Evolutionary conservation across 257 asterid species (phyloP).

Genomic region (Solanum chmielewskii): DNA sequence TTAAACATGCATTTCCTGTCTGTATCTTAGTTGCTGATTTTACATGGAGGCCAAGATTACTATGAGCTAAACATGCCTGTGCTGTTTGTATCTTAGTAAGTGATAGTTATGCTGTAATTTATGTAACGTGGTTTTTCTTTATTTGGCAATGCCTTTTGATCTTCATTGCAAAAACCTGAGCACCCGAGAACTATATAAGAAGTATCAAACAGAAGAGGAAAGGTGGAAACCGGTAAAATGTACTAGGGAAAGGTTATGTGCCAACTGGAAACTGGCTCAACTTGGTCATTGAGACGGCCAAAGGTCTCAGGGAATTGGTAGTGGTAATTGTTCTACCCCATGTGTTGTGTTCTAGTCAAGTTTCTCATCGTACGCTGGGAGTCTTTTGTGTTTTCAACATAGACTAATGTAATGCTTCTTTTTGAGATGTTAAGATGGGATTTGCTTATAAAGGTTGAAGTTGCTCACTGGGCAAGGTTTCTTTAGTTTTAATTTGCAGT

Average conservation of each 20-base stretch:
- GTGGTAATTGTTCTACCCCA: neutral
- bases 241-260: neutral
- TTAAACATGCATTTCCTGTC: neutral
- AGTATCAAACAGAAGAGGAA: neutral
- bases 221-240: neutral
- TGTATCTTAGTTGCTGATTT: neutral
- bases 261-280: neutral
- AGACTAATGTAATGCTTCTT: neutral
- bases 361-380: neutral
- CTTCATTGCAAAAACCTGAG: neutral
- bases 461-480: neutral
- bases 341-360: neutral
- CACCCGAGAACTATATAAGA: neutral
- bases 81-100: neutral
- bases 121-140: neutral
- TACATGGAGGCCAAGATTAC: neutral
- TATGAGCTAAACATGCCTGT: neutral
- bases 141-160: neutral
- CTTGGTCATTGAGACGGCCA: neutral
- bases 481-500: neutral
- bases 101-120: neutral
- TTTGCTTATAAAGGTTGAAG: neutral
- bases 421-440: neutral
- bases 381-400: neutral
- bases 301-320: neutral